Conservation (phyloP, 176 grass and related monocot genomes). For the Poa annua region DNA sequence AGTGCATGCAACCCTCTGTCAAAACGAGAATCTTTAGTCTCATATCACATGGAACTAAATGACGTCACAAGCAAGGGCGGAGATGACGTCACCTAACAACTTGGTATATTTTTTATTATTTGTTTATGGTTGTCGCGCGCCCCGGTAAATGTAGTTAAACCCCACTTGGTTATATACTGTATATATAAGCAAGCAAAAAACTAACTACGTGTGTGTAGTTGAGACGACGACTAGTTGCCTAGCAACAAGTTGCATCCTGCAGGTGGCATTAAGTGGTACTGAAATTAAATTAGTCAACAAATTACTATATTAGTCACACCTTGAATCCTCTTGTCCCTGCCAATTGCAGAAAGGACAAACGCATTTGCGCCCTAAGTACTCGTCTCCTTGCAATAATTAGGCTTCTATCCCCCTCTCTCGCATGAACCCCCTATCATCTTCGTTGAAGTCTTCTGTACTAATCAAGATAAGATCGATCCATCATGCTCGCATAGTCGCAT, state of each 20-base stretch:
- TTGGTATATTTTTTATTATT: not conserved
- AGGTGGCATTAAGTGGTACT: constrained; percentile 39
- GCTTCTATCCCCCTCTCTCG: constrained; percentile 24
- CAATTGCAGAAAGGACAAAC: constrained; percentile 49
- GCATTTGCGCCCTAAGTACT: constrained; percentile 32
- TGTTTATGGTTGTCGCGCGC: constrained; percentile 2
- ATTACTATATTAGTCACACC: constrained; percentile 42
- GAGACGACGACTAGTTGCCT: constrained; percentile 32
- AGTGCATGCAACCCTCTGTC: not conserved
- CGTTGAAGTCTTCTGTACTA: constrained; percentile 8
- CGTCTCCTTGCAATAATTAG: not conserved
- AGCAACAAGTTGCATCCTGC: constrained; percentile 40
- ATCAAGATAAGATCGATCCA: not conserved
- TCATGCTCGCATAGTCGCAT: not conserved
- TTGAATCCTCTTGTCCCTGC: constrained; percentile 43
- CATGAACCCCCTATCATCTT: not conserved
- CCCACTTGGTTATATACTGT: not conserved
- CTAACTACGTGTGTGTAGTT: constrained; percentile 18
- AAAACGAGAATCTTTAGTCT: constrained; percentile 18
- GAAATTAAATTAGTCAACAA: not conserved
- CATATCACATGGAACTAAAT: constrained; percentile 15
- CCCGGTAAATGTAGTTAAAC: constrained; percentile 9
- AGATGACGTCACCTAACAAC: constrained; percentile 34
- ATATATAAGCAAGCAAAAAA: constrained; percentile 6
- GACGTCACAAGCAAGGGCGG: constrained; percentile 4